A percentile compares a stretch with the other conserved stretches of the same genome.
Conservation (phyloP, 345 rosid genomes). For the Triadica sebifera region DNA sequence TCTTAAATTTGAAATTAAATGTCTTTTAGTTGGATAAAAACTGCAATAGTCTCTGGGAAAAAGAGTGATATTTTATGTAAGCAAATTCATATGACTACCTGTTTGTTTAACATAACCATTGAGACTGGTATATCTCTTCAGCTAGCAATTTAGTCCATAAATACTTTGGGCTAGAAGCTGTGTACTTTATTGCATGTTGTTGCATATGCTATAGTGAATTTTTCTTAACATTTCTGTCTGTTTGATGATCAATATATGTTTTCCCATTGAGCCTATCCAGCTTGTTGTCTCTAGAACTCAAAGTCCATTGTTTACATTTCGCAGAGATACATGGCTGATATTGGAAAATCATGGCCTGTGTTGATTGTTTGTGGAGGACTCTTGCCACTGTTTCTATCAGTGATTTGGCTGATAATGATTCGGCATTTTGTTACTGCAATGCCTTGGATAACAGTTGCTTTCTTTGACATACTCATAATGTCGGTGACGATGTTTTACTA, state of each 20-base stretch:
- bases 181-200: background rate
- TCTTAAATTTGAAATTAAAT: background rate
- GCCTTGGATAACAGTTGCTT: slow-evolving; percentile 94
- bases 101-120: background rate
- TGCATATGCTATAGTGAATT: background rate
- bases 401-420: slow-evolving; percentile 87
- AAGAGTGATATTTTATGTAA: background rate
- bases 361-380: slow-evolving; percentile 94
- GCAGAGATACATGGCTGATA: slow-evolving; percentile 95
- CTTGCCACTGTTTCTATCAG: slow-evolving; percentile 78
- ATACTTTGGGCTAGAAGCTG: background rate
- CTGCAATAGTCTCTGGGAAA: background rate
- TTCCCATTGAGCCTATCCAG: background rate
- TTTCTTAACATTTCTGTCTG: background rate
- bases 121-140: background rate
- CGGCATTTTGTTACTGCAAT: slow-evolving; percentile 91
- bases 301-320: slow-evolving; percentile 15
- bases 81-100: background rate
- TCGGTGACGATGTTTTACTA: slow-evolving; percentile 82
- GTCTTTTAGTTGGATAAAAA: background rate
- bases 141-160: background rate
- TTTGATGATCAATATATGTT: background rate
- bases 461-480: slow-evolving; percentile 75
- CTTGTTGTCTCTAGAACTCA: slow-evolving; percentile 7
- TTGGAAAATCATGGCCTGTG: slow-evolving; percentile 95